Evolutionary conservation across 2,329 filamentous ascomycete species (phyloP).

Genomic region (Penicillium decumbens): DNA sequence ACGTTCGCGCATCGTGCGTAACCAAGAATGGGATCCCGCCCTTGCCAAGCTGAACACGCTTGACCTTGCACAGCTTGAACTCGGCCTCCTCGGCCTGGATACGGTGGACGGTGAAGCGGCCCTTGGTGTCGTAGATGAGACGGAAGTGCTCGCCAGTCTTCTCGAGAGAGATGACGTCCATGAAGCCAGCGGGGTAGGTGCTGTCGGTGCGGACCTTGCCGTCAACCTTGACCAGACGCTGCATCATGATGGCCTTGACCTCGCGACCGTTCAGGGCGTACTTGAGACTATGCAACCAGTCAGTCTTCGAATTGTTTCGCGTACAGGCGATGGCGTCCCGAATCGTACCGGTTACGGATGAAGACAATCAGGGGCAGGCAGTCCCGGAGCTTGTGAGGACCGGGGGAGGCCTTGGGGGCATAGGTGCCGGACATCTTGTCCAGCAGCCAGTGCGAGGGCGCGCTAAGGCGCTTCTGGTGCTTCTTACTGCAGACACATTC

Average conservation of each 20-base stretch:
- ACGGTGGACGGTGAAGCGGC: slow-evolving; percentile 99
- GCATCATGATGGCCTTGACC: slow-evolving; percentile 97
- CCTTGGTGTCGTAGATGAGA: slow-evolving; percentile 99
- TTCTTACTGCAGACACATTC: slow-evolving; percentile 66
- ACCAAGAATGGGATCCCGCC: slow-evolving; percentile 99
- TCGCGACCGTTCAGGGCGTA: slow-evolving; percentile 99
- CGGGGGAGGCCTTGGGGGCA: slow-evolving; percentile 64
- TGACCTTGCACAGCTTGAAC: slow-evolving; percentile 99
- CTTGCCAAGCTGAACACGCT: slow-evolving; percentile 98
- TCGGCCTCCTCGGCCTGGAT: slow-evolving; percentile 98
- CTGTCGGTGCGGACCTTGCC: slow-evolving; percentile 98
- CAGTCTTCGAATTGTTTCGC: slow-evolving; percentile 3
- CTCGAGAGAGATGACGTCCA: slow-evolving; percentile 99
- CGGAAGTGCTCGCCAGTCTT: slow-evolving; percentile 99
- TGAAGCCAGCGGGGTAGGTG: slow-evolving; percentile 97
- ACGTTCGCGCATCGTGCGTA: slow-evolving; percentile 99
- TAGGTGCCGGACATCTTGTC: slow-evolving; percentile 97
- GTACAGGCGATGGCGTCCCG: not conserved
- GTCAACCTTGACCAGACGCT: slow-evolving; percentile 99
- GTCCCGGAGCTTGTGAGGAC: slow-evolving; percentile 99
- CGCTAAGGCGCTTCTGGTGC: slow-evolving; percentile 99
- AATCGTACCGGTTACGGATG: slow-evolving; percentile 66
- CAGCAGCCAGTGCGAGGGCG: slow-evolving; percentile 98
- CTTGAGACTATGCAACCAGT: slow-evolving; percentile 69
- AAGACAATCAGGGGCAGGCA: slow-evolving; percentile 99